Evolutionary conservation across 192 early-diverging fungal genomes (phyloP).

Genomic region (Podila clonocystis): DNA sequence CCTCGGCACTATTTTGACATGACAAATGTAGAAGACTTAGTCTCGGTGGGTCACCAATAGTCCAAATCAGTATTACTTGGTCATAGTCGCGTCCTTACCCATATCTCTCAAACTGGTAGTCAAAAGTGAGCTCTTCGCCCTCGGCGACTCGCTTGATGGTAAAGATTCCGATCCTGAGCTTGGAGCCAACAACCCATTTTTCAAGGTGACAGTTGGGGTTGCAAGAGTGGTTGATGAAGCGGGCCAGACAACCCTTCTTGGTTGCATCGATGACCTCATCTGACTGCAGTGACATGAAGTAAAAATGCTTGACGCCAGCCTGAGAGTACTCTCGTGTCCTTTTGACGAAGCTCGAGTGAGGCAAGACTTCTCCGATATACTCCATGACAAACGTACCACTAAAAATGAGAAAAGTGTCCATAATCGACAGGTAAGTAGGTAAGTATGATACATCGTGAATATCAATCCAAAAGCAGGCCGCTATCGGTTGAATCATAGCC

Average conservation of each 20-base stretch:
- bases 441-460: not conserved
- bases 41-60: not conserved
- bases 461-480: not conserved
- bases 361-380: constrained; percentile 96
- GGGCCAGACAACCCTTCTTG: constrained; percentile 89
- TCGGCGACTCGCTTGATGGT: constrained; percentile 76
- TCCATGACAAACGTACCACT: constrained; percentile 96
- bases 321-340: constrained; percentile 84
- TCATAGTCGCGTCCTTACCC: constrained; percentile 61
- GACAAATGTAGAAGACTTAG: not conserved
- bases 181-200: constrained; percentile 96
- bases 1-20: constrained; percentile 67
- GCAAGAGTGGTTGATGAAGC: constrained; percentile 99
- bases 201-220: constrained; percentile 93
- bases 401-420: constrained; percentile 21
- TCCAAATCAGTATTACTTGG: not conserved
- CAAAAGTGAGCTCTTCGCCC: constrained; percentile 95
- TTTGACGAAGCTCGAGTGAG: constrained; percentile 82
- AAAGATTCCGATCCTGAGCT: constrained; percentile 96
- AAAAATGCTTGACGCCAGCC: constrained; percentile 91
- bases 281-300: constrained; percentile 96
- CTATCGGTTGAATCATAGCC: not conserved
- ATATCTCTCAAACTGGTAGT: constrained; percentile 98
- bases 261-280: constrained; percentile 98
- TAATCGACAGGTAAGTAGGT: too few species aligned